phyloP scores from a whole-genome alignment of 371 early-diverging fungal genomes.

The Mucor irregularis region DNA sequence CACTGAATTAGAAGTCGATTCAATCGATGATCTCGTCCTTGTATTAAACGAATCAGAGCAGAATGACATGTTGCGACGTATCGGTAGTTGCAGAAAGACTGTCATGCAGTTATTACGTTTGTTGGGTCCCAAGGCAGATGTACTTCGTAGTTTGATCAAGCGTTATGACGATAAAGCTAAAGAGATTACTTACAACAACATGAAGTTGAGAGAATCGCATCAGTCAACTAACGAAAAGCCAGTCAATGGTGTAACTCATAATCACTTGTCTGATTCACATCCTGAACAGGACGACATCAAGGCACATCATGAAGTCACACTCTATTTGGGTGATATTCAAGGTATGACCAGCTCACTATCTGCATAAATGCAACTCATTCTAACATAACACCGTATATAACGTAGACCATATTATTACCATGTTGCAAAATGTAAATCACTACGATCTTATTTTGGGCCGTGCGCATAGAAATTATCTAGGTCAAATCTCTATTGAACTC shows the following conservation, averaged over 20 bases:
- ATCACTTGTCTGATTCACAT: too few species aligned
- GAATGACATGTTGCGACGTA: slow-evolving; percentile 84
- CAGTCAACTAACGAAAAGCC: neutral
- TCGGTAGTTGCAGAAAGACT: slow-evolving; percentile 81
- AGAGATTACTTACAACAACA: slow-evolving; percentile 30
- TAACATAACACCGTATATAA: neutral
- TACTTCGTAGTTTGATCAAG: slow-evolving; percentile 70
- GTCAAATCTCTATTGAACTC: slow-evolving; percentile 94
- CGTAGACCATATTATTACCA: slow-evolving; percentile 91
- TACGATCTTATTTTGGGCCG: slow-evolving; percentile 89
- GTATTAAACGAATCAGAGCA: slow-evolving; percentile 74
- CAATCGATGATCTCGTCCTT: slow-evolving; percentile 90
- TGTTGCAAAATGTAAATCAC: slow-evolving; percentile 89
- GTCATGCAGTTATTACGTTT: slow-evolving; percentile 80
- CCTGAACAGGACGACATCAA: slow-evolving; percentile 25
- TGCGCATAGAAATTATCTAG: slow-evolving; percentile 93
- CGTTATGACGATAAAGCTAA: slow-evolving; percentile 57
- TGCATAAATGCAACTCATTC: neutral
- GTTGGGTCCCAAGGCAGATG: slow-evolving; percentile 81
- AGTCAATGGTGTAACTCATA: neutral
- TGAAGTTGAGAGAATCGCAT: neutral
- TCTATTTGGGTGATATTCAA: slow-evolving; percentile 93
- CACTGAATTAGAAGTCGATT: slow-evolving; percentile 86
- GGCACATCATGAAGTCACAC: slow-evolving; percentile 50
- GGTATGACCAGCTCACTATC: slow-evolving; percentile 24